Evolutionary conservation across 768 basidiomycete genomes (phyloP).

Genomic region (Tephrocybe sp.): DNA sequence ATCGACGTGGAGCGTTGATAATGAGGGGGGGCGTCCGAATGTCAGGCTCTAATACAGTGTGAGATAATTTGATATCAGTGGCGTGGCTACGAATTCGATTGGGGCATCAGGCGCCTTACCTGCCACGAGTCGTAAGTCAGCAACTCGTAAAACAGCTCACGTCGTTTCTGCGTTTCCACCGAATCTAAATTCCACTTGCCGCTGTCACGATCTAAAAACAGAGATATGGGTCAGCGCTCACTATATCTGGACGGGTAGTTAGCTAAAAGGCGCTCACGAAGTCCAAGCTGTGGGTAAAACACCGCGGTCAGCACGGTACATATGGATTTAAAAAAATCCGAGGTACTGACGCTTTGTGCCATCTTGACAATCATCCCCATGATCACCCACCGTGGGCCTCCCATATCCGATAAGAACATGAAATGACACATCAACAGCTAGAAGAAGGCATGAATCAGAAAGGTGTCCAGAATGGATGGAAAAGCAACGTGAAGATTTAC

Average conservation of each 20-base stretch:
- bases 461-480: conserved; percentile 3
- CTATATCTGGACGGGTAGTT: not conserved
- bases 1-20: conserved; percentile 55
- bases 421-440: conserved; percentile 59
- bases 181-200: conserved; percentile 58
- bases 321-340: conserved; percentile 11
- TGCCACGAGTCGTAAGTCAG: conserved; percentile 71
- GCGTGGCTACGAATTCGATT: not conserved
- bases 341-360: conserved; percentile 56
- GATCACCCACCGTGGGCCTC: conserved; percentile 62
- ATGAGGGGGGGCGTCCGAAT: conserved; percentile 68
- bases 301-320: conserved; percentile 15
- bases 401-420: conserved; percentile 50
- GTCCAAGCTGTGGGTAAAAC: conserved; percentile 46
- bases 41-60: conserved; percentile 55
- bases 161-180: conserved; percentile 55
- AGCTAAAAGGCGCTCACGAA: conserved; percentile 47
- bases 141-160: conserved; percentile 63
- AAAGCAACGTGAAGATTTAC: conserved; percentile 31
- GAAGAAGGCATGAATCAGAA: conserved; percentile 15
- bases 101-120: conserved; percentile 33
- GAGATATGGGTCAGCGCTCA: conserved; percentile 10
- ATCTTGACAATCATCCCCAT: conserved; percentile 73
- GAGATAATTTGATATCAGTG: conserved; percentile 2
- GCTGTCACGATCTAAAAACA: conserved; percentile 58